These are phyloP conservation scores for Wickerhamomyces alni DNA, from an alignment of 805 yeast species.

Conservation along the genomic window DNA sequence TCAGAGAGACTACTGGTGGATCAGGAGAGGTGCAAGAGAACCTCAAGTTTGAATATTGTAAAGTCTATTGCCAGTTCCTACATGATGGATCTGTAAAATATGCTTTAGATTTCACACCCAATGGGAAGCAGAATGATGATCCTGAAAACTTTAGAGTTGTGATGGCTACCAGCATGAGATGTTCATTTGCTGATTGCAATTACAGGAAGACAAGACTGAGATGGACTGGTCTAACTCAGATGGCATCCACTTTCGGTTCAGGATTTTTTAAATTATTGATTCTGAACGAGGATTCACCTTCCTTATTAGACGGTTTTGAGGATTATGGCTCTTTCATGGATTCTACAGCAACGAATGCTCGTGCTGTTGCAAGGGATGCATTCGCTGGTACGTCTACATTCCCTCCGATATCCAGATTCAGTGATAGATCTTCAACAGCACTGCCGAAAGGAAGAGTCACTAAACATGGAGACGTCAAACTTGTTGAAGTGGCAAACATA, in stretches of 20 bases:
- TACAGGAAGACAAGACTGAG: constrained; percentile 27
- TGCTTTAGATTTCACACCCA: constrained; percentile 24
- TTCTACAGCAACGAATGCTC: neutral
- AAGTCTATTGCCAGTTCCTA: constrained; percentile 21
- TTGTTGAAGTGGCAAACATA: constrained; percentile 14
- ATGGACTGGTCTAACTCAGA: constrained; percentile 35
- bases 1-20: constrained; percentile 7
- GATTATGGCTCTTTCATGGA: constrained; percentile 2
- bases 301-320: constrained; percentile 19
- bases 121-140: constrained; percentile 10
- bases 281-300: constrained; percentile 28
- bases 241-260: constrained; percentile 29
- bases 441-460: constrained; percentile 10
- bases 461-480: constrained; percentile 19
- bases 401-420: constrained; percentile 20
- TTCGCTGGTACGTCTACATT: constrained; percentile 7
- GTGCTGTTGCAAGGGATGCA: neutral
- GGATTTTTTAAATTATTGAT: constrained; percentile 28
- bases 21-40: constrained; percentile 2
- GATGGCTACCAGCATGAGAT: constrained; percentile 25
- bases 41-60: constrained; percentile 29
- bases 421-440: constrained; percentile 11
- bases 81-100: constrained; percentile 24
- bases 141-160: constrained; percentile 18
- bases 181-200: constrained; percentile 28